Evolutionary conservation across 2,329 filamentous ascomycete genomes (phyloP).

Genomic region (Chaetomium sp.): DNA sequence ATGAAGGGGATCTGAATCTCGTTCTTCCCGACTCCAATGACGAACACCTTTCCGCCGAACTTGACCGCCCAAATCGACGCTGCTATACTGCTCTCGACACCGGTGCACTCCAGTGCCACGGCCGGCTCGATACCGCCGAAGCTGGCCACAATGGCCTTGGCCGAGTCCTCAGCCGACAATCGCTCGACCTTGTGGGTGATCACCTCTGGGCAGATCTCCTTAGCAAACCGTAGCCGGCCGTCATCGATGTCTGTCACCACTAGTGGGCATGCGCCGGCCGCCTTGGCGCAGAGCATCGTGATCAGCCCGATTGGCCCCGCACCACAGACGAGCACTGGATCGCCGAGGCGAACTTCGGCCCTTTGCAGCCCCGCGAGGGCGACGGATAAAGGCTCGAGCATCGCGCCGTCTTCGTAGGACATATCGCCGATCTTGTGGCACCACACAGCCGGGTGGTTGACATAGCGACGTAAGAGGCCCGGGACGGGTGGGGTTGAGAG

Average conservation of each 20-base stretch:
- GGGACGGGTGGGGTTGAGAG: conserved; percentile 84
- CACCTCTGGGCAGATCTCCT: conserved; percentile 71
- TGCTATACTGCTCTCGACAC: conserved; percentile 82
- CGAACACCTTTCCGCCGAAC: conserved; percentile 95
- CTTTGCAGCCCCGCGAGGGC: conserved; percentile 83
- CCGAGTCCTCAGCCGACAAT: conserved; percentile 60
- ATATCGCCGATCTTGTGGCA: conserved; percentile 94
- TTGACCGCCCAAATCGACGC: conserved; percentile 84
- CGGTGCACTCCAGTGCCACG: conserved; percentile 85
- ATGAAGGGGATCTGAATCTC: conserved; percentile 96
- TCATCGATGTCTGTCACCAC: conserved; percentile 94
- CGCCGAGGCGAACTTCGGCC: conserved; percentile 72
- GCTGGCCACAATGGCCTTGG: conserved; percentile 57
- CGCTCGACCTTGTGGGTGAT: conserved; percentile 71
- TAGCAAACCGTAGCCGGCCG: conserved; percentile 76
- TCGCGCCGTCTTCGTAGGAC: conserved; percentile 83
- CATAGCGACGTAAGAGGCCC: conserved; percentile 82
- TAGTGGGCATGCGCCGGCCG: conserved; percentile 82
- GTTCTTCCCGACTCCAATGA: conserved; percentile 91
- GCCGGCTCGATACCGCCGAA: conserved; percentile 77
- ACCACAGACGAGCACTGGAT: conserved; percentile 82
- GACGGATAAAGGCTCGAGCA: conserved; percentile 86
- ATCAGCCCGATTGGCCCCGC: conserved; percentile 92
- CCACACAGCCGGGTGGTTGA: conserved; percentile 91
- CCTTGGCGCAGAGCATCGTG: conserved; percentile 74